Evolutionary conservation across 148 eudicot species (phyloP), one percentile per base, ranked within the genome.

Genomic region (Hydrangea macrophylla): DNA sequence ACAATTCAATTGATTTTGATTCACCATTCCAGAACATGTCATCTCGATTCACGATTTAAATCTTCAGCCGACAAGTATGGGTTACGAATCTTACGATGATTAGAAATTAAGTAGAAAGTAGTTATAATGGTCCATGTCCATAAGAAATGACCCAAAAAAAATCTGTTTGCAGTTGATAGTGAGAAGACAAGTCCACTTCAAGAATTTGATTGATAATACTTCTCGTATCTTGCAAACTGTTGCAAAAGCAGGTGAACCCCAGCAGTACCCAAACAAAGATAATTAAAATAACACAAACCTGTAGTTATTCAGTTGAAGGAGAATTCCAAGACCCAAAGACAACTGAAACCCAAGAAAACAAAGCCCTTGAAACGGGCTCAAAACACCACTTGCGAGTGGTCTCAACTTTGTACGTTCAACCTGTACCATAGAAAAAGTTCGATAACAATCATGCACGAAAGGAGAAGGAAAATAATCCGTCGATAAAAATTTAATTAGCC

Each of bases 241-340:
- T 50, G 61, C 25, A 56, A 24, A 31, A 55, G 15, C 25, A 37
- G 51, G n/a, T 24, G 37, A 33, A 61, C 27, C 51, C 32, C 28
- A 37, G 22, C 23, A 55, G 25, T 12, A 56, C 28, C 30, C 7
- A 9, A 44, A 66, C 23, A 24, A 64, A 61, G 40, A 65, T 50
- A 56, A 42, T 40, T 35, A 63, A 60, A 32, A 58, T 17, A 50
- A 65, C 61, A 50, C 73, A 11, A 54, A 91, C 97, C 97, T 91
- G 39, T 76, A 93, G 69, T 81, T 77, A 71, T 93, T 93, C 27
- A 93, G 79, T 65, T 86, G 95, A 62, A 88, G 87, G 51, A 93
- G 95, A 60, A 93, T 88, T 27, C 92, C 96, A 75, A 93, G 92
- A 64, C 98, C 98, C 78, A 86, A 79, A 61, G 82, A 75, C 78